Conservation (phyloP, 176 grass and related monocot species). For the Rhipidocladum racemiflorum region DNA sequence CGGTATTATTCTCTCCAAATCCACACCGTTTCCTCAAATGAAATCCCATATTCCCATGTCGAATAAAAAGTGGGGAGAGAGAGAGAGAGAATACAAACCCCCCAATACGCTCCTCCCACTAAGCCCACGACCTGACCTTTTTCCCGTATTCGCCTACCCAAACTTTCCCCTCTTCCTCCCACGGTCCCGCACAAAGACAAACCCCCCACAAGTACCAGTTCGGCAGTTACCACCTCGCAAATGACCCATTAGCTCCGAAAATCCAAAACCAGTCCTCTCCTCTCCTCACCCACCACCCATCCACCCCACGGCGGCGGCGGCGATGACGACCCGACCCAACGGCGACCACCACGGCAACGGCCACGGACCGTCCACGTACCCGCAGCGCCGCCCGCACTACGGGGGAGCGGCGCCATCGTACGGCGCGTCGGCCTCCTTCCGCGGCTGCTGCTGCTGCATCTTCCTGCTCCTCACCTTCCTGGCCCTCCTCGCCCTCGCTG, state of each 20-base stretch:
- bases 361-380: slow-evolving; percentile 29
- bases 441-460: slow-evolving; percentile 95
- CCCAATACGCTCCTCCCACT: too few species aligned
- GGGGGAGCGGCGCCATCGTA: slow-evolving; percentile 31
- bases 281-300: slow-evolving; percentile 3
- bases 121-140: too few species aligned
- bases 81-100: too few species aligned
- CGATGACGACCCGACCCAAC: slow-evolving; percentile 51
- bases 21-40: not conserved
- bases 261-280: slow-evolving; percentile 32
- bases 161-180: slow-evolving; percentile 40
- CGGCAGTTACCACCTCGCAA: slow-evolving; percentile 15
- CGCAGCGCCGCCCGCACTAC: slow-evolving; percentile 66
- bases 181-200: not conserved
- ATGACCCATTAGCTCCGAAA: slow-evolving; percentile 44
- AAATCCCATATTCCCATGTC: too few species aligned
- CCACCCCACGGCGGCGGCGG: slow-evolving; percentile 7
- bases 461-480: slow-evolving; percentile 92
- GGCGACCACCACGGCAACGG: slow-evolving; percentile 36
- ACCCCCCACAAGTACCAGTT: too few species aligned
- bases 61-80: slow-evolving; percentile 21
- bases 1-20: not conserved
- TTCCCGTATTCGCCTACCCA: slow-evolving; percentile 7
- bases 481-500: slow-evolving; percentile 74
- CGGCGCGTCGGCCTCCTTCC: slow-evolving; percentile 70